Evolutionary conservation across 2,329 filamentous ascomycete species (phyloP).

Genomic region (Calonectria montana): DNA sequence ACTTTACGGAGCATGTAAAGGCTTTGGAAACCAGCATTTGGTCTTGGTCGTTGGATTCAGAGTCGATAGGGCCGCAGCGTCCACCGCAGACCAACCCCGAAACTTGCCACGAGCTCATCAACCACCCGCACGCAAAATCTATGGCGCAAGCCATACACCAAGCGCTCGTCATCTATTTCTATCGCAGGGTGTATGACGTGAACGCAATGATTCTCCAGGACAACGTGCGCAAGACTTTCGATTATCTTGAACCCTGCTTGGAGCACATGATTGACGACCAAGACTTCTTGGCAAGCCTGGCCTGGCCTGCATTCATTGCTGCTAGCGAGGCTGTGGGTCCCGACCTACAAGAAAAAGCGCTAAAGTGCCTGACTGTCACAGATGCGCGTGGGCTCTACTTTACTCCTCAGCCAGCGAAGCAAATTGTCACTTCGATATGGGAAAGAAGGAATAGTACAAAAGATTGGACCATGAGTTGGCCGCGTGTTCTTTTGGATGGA

Average conservation of each 20-base stretch:
- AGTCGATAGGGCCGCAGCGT: conserved; percentile 22
- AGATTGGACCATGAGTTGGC: conserved; percentile 48
- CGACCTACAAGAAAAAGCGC: conserved; percentile 45
- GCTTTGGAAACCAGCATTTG: conserved; percentile 47
- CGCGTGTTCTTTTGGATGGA: conserved; percentile 29
- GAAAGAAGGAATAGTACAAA: conserved; percentile 40
- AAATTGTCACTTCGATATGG: conserved; percentile 45
- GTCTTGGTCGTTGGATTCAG: conserved; percentile 39
- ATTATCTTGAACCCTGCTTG: conserved; percentile 50
- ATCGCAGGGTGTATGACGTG: conserved; percentile 52
- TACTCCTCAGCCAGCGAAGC: conserved; percentile 40
- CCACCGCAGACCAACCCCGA: background rate
- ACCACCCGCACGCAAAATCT: conserved; percentile 32
- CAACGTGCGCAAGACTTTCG: conserved; percentile 49
- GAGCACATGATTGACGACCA: conserved; percentile 48
- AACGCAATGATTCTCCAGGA: conserved; percentile 54
- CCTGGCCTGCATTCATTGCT: conserved; percentile 58
- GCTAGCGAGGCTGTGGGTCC: conserved; percentile 54
- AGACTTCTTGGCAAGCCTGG: conserved; percentile 51
- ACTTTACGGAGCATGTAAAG: conserved; percentile 44
- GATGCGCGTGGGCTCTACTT: conserved; percentile 46
- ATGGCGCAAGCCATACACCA: conserved; percentile 52
- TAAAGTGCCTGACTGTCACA: conserved; percentile 38
- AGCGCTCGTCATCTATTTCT: conserved; percentile 58
- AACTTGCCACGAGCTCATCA: conserved; percentile 29